These are phyloP conservation scores for Solioccasus polychromus DNA, from an alignment of 768 basidiomycete genomes.

Conservation along the genomic window DNA sequence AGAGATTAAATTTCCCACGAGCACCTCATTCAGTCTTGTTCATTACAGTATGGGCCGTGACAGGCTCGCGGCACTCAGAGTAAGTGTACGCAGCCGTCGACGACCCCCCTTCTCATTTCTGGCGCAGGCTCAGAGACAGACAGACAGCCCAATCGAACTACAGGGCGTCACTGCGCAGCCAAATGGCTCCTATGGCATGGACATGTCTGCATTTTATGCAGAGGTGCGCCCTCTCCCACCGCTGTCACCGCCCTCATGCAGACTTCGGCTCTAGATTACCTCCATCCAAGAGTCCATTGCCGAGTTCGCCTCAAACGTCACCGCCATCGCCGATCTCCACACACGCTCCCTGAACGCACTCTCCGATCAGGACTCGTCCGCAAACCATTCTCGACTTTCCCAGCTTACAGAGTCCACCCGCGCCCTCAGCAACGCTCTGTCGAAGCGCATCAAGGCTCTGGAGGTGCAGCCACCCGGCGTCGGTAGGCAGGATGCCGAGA, in stretches of 20 bases:
- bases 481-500: slow-evolving; percentile 42
- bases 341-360: slow-evolving; percentile 48
- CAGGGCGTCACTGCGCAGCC: slow-evolving; percentile 18
- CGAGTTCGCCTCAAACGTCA: slow-evolving; percentile 45
- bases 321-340: slow-evolving; percentile 47
- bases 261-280: slow-evolving; percentile 36
- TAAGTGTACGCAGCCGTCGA: slow-evolving; percentile 48
- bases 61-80: slow-evolving; percentile 84
- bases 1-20: slow-evolving; percentile 14
- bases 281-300: slow-evolving; percentile 46
- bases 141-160: slow-evolving; percentile 30
- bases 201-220: slow-evolving; percentile 33
- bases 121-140: slow-evolving; percentile 53
- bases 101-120: slow-evolving; percentile 23
- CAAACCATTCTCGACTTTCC: slow-evolving; percentile 48
- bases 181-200: slow-evolving; percentile 1
- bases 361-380: slow-evolving; percentile 43
- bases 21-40: neutral
- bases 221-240: slow-evolving; percentile 19
- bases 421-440: slow-evolving; percentile 53
- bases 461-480: slow-evolving; percentile 37
- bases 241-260: neutral
- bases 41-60: slow-evolving; percentile 67
- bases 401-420: slow-evolving; percentile 59
- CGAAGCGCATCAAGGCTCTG: slow-evolving; percentile 56